phyloP scores from a whole-genome alignment of 2,329 filamentous ascomycete species.

The Mollisia scopiformis region DNA sequence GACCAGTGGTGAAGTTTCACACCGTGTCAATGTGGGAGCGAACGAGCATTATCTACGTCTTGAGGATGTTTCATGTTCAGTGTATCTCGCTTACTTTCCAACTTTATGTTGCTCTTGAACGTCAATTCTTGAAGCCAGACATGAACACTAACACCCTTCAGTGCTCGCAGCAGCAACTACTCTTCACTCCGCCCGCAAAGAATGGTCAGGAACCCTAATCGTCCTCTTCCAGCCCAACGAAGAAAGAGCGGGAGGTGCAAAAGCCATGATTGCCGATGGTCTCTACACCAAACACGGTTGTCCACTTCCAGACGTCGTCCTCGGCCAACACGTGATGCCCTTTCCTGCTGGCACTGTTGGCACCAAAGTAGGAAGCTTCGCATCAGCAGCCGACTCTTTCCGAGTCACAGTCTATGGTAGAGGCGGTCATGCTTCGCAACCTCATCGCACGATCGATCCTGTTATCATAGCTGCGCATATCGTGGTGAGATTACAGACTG shows the following conservation, averaged over 20 bases:
- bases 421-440: slow-evolving; percentile 46
- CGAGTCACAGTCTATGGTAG: slow-evolving; percentile 44
- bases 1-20: too few species aligned
- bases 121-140: too few species aligned
- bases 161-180: slow-evolving; percentile 57
- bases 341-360: slow-evolving; percentile 40
- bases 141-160: slow-evolving; percentile 39
- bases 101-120: too few species aligned
- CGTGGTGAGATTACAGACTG: slow-evolving; percentile 44
- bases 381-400: slow-evolving; percentile 41
- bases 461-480: slow-evolving; percentile 47
- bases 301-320: slow-evolving; percentile 55
- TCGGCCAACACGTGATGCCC: slow-evolving; percentile 57
- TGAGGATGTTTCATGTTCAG: too few species aligned
- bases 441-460: slow-evolving; percentile 49
- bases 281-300: slow-evolving; percentile 51
- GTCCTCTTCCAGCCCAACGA: slow-evolving; percentile 70
- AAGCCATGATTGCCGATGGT: slow-evolving; percentile 63
- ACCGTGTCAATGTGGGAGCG: too few species aligned
- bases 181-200: slow-evolving; percentile 44
- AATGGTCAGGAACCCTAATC: slow-evolving; percentile 67
- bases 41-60: too few species aligned
- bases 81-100: too few species aligned
- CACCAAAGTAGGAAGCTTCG: slow-evolving; percentile 37
- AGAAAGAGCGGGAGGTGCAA: slow-evolving; percentile 60